Conservation (phyloP, 1,284 basidiomycete species). For the Rhodotorula sp. region DNA sequence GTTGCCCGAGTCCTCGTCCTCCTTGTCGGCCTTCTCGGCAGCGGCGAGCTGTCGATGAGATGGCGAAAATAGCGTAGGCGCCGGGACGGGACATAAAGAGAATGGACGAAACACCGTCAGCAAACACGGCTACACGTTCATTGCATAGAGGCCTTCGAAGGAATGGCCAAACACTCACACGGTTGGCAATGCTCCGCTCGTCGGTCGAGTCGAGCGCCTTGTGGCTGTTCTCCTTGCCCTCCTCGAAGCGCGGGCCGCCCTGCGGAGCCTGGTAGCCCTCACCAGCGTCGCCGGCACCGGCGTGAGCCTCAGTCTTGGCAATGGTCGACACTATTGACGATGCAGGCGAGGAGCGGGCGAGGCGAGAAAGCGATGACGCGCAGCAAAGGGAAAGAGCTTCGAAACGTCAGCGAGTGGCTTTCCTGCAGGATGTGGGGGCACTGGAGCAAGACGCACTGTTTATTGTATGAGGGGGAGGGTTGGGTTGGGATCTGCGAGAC, state of each 20-base stretch:
- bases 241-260: constrained; percentile 23
- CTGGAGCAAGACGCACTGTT: too few relatives aligned
- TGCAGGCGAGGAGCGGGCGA: background rate
- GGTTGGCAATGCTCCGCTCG: constrained; percentile 39
- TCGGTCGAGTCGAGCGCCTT: constrained; percentile 30
- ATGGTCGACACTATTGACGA: constrained; percentile 24
- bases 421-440: too few relatives aligned
- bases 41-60: constrained; percentile 33
- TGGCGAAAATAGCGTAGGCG: background rate
- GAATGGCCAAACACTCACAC: constrained; percentile 12
- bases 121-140: background rate
- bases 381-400: background rate
- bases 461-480: background rate
- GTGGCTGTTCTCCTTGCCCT: constrained; percentile 38
- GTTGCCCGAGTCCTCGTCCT: constrained; percentile 14
- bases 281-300: constrained; percentile 32
- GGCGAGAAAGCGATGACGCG: background rate
- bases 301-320: constrained; percentile 32
- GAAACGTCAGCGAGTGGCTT: background rate
- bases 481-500: background rate
- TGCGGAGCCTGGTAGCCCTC: constrained; percentile 22
- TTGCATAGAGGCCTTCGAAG: too few relatives aligned
- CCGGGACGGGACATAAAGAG: background rate
- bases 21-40: constrained; percentile 40
- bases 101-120: background rate